Conservation (phyloP, 495 filamentous ascomycete genomes). For the Hypoxylon intermedium region DNA sequence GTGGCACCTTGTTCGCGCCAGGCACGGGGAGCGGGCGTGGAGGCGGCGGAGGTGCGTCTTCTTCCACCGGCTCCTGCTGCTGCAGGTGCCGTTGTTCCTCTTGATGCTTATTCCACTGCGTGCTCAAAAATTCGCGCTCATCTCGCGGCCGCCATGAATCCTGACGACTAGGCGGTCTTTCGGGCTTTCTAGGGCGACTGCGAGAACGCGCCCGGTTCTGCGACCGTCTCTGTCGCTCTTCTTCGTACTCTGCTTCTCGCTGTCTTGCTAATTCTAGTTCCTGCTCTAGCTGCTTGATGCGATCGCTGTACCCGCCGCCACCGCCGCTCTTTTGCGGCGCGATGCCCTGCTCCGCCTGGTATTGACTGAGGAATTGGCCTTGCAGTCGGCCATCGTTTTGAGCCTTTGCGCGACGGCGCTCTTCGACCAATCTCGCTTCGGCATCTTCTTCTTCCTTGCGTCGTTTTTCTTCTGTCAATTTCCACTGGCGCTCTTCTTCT, state of each 20-base stretch:
- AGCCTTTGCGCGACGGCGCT: conserved; percentile 66
- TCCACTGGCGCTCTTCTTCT: conserved; percentile 83
- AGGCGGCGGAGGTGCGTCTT: conserved; percentile 51
- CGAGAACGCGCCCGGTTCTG: conserved; percentile 45
- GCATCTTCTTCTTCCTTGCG: conserved; percentile 75
- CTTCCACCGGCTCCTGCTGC: conserved; percentile 13
- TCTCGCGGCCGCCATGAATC: conserved; percentile 72
- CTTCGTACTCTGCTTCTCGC: conserved; percentile 83
- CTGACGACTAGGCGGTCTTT: conserved; percentile 62
- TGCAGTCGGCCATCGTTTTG: conserved; percentile 71
- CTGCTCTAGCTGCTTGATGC: conserved; percentile 82
- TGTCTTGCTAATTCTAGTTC: conserved; percentile 86
- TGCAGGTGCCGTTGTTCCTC: conserved; percentile 39
- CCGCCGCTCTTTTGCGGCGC: conserved; percentile 42
- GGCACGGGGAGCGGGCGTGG: conserved; percentile 45
- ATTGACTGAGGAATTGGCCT: conserved; percentile 86
- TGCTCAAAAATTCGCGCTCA: conserved; percentile 75
- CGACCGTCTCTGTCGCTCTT: conserved; percentile 71
- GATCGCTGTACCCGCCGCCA: conserved; percentile 50
- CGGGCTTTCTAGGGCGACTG: conserved; percentile 51
- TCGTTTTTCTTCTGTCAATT: conserved; percentile 78
- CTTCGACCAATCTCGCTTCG: conserved; percentile 69
- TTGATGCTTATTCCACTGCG: conserved; percentile 69
- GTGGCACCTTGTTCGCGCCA: conserved; percentile 4
- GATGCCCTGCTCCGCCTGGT: conserved; percentile 67